Percentiles rank a stretch among this genome's conserved stretches.
phyloP scores from a whole-genome alignment of 257 asterid genomes.

The Ophiorrhiza pumila region DNA sequence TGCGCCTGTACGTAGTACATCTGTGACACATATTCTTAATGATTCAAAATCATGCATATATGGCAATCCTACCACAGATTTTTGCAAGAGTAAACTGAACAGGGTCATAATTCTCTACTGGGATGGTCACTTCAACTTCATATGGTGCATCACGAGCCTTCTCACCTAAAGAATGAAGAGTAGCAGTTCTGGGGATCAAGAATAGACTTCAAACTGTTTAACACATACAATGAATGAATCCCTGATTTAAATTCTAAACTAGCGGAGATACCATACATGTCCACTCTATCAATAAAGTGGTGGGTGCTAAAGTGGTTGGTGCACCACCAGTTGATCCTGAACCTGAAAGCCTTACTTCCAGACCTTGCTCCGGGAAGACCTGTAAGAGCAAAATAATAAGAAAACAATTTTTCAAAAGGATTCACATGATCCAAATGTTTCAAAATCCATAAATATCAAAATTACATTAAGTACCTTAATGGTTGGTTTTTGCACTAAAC shows the following conservation, averaged over 20 bases:
- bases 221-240: slow-evolving; percentile 2
- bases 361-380: slow-evolving; percentile 76
- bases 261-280: slow-evolving; percentile 44
- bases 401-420: not conserved
- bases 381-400: slow-evolving; percentile 21
- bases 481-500: slow-evolving; percentile 66
- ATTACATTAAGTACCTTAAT: slow-evolving; percentile 52
- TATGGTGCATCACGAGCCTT: slow-evolving; percentile 60
- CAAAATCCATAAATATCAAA: not conserved
- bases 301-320: slow-evolving; percentile 90
- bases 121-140: slow-evolving; percentile 81
- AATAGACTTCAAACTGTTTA: slow-evolving; percentile 9
- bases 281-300: slow-evolving; percentile 63
- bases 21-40: not conserved
- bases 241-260: not conserved
- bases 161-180: slow-evolving; percentile 50
- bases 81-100: slow-evolving; percentile 71
- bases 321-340: slow-evolving; percentile 75
- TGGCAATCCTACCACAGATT: slow-evolving; percentile 53
- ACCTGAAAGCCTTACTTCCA: slow-evolving; percentile 65
- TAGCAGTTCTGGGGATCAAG: slow-evolving; percentile 21
- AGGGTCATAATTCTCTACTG: slow-evolving; percentile 68
- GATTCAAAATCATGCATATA: not conserved
- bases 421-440: not conserved
- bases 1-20: not conserved